Evolutionary conservation across 371 early-diverging fungal species (phyloP).

Genomic region (Zopfochytrium polystomum): DNA sequence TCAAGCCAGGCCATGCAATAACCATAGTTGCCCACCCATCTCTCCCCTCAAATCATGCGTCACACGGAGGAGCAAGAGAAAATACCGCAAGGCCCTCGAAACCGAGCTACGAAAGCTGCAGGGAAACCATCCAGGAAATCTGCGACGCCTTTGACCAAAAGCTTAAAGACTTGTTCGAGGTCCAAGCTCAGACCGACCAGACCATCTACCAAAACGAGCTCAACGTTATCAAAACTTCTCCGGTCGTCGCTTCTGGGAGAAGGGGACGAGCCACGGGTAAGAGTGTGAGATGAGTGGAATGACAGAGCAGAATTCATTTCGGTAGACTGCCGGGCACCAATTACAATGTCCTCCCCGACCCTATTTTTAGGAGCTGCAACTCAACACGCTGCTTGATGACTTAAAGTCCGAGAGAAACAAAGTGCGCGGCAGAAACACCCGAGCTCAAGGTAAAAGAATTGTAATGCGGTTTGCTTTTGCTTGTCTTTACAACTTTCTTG

Average conservation of each 20-base stretch:
- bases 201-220: conserved; percentile 46
- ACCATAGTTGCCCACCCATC: background rate
- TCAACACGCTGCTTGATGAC: conserved; percentile 34
- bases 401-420: conserved; percentile 38
- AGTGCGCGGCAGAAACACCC: conserved; percentile 42
- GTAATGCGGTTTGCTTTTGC: background rate
- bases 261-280: conserved; percentile 39
- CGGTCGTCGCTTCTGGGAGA: conserved; percentile 31
- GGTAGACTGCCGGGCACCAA: too few species aligned
- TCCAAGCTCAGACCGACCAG: conserved; percentile 43
- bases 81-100: conserved; percentile 56
- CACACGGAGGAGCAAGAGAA: conserved; percentile 57
- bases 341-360: too few species aligned
- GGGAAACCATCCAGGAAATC: conserved; percentile 41
- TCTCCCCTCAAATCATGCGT: background rate
- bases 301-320: background rate
- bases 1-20: too few species aligned
- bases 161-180: conserved; percentile 38
- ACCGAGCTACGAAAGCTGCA: conserved; percentile 56
- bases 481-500: background rate
- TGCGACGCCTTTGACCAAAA: conserved; percentile 44
- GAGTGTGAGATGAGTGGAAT: background rate
- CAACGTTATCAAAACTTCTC: conserved; percentile 43
- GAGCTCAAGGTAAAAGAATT: conserved; percentile 38
- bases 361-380: conserved; percentile 29